Percentiles rank a stretch among this genome's conserved stretches.
phyloP scores from a whole-genome alignment of 176 grass and related monocot genomes.

The Carex pumila region DNA sequence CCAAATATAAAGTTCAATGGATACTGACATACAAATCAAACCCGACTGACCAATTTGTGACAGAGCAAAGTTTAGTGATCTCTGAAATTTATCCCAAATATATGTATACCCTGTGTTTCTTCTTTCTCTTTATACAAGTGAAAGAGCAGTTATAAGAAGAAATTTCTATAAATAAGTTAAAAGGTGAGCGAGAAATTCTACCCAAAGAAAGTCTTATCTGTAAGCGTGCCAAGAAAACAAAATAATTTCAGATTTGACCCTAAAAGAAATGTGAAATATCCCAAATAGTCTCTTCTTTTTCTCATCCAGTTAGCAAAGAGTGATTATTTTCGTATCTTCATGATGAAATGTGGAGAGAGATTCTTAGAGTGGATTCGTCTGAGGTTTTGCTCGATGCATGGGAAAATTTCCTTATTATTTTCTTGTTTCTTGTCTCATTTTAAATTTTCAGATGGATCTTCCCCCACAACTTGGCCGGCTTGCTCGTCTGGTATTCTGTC shows the following conservation, averaged over 20 bases:
- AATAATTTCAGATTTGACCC: background rate
- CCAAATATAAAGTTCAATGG: too few species aligned
- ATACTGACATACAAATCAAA: too few species aligned
- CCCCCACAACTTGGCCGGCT: slow-evolving; percentile 26
- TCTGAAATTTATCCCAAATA: background rate
- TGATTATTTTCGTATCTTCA: background rate
- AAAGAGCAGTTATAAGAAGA: background rate
- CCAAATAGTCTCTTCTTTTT: background rate
- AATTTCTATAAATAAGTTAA: background rate
- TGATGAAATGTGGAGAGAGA: background rate
- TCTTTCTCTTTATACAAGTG: background rate
- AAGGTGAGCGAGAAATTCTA: background rate
- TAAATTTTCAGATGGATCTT: slow-evolving; percentile 31
- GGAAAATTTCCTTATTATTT: background rate
- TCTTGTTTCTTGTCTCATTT: background rate
- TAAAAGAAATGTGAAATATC: background rate
- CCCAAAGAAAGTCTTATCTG: background rate
- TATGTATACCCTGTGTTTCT: background rate
- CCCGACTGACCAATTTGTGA: too few species aligned
- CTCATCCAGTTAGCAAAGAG: background rate
- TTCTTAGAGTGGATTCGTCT: background rate
- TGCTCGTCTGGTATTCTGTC: slow-evolving; percentile 31
- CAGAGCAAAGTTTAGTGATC: too few species aligned
- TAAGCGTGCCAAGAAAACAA: background rate
- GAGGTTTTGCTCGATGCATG: background rate